phyloP scores from a whole-genome alignment of 768 basidiomycete species.

The Postia placenta region DNA sequence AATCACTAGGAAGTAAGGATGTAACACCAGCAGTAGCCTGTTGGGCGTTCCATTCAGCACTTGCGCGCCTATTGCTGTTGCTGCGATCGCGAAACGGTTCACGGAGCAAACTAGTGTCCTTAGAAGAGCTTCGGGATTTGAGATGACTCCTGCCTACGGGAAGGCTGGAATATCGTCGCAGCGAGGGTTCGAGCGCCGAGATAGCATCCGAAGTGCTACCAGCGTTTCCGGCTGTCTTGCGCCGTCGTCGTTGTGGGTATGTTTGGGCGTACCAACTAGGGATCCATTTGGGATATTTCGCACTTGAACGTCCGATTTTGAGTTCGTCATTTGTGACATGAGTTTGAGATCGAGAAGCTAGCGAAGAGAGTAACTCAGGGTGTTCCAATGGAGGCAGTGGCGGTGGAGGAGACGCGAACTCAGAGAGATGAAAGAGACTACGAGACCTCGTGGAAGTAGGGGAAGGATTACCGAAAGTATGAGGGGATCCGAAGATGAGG shows the following conservation, averaged over 20 bases:
- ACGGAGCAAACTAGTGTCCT: neutral
- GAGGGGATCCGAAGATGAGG: slow-evolving; percentile 28
- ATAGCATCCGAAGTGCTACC: slow-evolving; percentile 5
- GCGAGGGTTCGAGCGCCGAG: neutral
- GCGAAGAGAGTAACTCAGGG: slow-evolving; percentile 23
- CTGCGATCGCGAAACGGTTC: neutral
- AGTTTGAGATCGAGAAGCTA: slow-evolving; percentile 18
- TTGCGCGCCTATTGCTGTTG: slow-evolving; percentile 41
- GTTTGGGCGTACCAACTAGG: slow-evolving; percentile 12
- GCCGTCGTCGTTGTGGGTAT: slow-evolving; percentile 15
- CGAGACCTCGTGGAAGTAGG: slow-evolving; percentile 13
- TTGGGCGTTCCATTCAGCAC: slow-evolving; percentile 52
- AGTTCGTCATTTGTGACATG: slow-evolving; percentile 4
- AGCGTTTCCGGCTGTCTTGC: slow-evolving; percentile 5
- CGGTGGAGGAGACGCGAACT: slow-evolving; percentile 34
- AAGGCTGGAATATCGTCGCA: slow-evolving; percentile 25
- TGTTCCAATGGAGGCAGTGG: slow-evolving; percentile 52
- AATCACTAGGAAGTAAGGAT: slow-evolving; percentile 19
- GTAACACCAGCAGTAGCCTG: slow-evolving; percentile 35
- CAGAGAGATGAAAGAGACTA: slow-evolving; percentile 16
- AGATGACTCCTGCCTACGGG: slow-evolving; percentile 19
- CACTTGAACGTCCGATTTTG: neutral
- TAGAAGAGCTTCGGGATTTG: slow-evolving; percentile 14
- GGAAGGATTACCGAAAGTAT: slow-evolving; percentile 35
- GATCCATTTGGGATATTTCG: neutral